Base-by-base conservation (phyloP, 352 stramenopile species). In the Thraustochytrium striatum region DNA sequence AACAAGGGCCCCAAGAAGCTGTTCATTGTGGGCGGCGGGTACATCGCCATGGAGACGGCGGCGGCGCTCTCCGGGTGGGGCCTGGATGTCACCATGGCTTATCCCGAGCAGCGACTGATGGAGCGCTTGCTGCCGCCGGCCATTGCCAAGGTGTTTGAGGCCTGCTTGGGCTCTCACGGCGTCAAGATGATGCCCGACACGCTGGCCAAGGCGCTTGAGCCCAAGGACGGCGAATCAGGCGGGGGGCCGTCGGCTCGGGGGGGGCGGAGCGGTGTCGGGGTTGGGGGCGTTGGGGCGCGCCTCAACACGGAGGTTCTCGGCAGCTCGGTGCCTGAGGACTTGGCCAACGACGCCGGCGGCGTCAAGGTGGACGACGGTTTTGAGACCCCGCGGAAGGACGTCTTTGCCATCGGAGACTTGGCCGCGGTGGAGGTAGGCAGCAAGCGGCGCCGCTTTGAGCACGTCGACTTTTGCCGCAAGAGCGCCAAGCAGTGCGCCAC, bases 31-130 rank as follows among this genome's bases (percentile, higher is more conserved):
- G 72, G 72, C 11, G 72, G 72, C 28, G 72, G 72, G n/a, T 81
- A 81, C 68, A 81, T 81, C 43, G 72, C 65, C 47, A 81, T 81
- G 58, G 72, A 81, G 41, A 81, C 61, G 16, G 72, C 72, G 28
- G 39, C 59, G 0, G 59, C 58, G 16, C 52, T 81, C 62, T 52
- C 36, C 68, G 59, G 58, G 43, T 81, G 61, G 58, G 72, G 72
- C 32, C 65, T 81, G 9, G 72, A 81, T 16, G 50, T 79, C 5
- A 81, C 72, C 47, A 61, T 81, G 53, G 69, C 35, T n/a, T 68
- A 82, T 21, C 58, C 59, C 1, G 59, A 81, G 41, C 16, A 79
- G 9, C 3, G 19, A 13, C 59, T 80, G 28, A 81, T 81, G 72
- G 21, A 65, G 62, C 43, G 68, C 33, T 38, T 81, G 13, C 82